Base-by-base conservation (phyloP, 2,329 filamentous ascomycete genomes). In the Fusarium odoratissimum region DNA sequence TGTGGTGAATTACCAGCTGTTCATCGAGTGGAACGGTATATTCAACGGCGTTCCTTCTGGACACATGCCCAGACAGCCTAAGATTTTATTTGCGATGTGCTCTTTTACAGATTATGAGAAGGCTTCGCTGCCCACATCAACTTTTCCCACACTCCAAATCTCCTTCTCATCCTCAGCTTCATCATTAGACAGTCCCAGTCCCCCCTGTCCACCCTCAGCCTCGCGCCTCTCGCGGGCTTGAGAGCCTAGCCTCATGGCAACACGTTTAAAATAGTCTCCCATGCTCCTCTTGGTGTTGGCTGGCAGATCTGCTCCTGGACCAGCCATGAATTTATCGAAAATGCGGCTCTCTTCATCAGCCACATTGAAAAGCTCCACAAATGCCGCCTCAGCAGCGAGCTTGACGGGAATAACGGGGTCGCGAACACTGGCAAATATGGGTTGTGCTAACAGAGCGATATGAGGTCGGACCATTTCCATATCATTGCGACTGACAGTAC, bases 221-320 rank as follows among this genome's bases (percentile, higher is more conserved):
- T 97, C 95, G 78, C 90, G 93, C 76, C 96, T 89, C 84, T 99
- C 96, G 70, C 94, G 89, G 4, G 93, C 95, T 81, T 98, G 96
- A 23, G 86, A 89, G n/a, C 93, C 95, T 25, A 98, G 84, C 75
- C 95, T 90, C 78, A 95, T 82, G 3, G 94, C 94, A 72, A 99
- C 93, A 45, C 96, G 88, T 87, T 97, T 97, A 85, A 98, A 98
- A 84, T 99, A 99, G 81, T 99, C 96, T 66, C 91, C 89, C 92
- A 99, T 98, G 81, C 92, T 95, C 75, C 95, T 89, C 87, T 97
- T 96, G 23, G 91, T 91, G 44, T 90, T 92, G 1, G 93, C 83
- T 13, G 91, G 87, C 66, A 98, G 82, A 6, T 90, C 89, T 56
- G 89, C 88, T 10, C 89, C 90, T 3, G 91, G 86, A 0, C 91